A percentile compares a stretch with the other conserved stretches of the same genome.
Evolutionary conservation across 2,329 filamentous ascomycete species (phyloP).

Genomic region (Fonsecaea monophora): DNA sequence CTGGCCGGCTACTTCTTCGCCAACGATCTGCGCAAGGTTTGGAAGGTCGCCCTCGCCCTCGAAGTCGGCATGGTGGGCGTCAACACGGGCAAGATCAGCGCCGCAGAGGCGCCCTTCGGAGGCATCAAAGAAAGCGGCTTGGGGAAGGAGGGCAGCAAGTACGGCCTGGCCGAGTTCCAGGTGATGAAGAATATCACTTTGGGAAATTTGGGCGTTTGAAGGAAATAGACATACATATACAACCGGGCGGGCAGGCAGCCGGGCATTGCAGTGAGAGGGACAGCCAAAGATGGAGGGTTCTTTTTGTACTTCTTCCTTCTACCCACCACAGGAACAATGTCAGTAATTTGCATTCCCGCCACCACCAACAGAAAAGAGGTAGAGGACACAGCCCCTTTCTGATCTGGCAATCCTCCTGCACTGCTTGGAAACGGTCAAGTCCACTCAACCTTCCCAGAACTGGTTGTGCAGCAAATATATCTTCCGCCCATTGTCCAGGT

Average conservation of each 20-base stretch:
- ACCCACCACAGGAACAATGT: too few species aligned
- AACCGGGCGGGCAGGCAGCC: too few species aligned
- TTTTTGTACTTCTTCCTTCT: too few species aligned
- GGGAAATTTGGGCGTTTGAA: slow-evolving; percentile 16
- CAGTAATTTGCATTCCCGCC: too few species aligned
- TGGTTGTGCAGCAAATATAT: too few species aligned
- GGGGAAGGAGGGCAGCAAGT: slow-evolving; percentile 57
- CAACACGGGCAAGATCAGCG: slow-evolving; percentile 64
- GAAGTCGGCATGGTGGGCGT: slow-evolving; percentile 83
- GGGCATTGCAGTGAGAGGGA: too few species aligned
- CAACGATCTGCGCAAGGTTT: slow-evolving; percentile 10
- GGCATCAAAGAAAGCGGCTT: slow-evolving; percentile 51
- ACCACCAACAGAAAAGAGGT: too few species aligned
- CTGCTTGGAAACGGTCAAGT: too few species aligned
- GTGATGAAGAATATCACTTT: slow-evolving; percentile 30
- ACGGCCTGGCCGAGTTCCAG: slow-evolving; percentile 37
- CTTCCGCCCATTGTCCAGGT: too few species aligned
- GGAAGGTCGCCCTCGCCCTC: slow-evolving; percentile 65
- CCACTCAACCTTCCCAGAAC: neutral
- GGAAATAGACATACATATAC: too few species aligned
- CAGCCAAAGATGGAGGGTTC: too few species aligned
- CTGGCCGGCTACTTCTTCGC: slow-evolving; percentile 32
- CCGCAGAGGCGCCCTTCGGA: slow-evolving; percentile 51
- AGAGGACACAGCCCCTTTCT: neutral
- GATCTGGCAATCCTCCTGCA: neutral